Evolutionary conservation across 1,284 basidiomycete genomes (phyloP).

Genomic region (Volvariella volvacea): DNA sequence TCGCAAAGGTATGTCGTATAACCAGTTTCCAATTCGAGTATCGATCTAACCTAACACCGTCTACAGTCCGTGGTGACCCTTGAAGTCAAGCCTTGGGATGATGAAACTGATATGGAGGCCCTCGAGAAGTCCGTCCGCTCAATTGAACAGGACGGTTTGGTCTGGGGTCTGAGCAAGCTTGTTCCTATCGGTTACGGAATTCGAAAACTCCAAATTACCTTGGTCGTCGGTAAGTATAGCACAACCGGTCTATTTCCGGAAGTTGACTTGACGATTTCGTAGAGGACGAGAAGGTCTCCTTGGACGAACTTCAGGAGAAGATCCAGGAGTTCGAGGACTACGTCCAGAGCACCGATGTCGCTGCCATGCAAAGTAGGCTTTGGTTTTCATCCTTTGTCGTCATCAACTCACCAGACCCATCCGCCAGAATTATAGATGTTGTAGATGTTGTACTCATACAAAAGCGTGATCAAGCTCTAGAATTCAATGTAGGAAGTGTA

Average conservation of each 20-base stretch:
- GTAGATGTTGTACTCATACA: too few relatives aligned
- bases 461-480: too few relatives aligned
- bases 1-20: constrained; percentile 69
- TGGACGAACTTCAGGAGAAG: constrained; percentile 92
- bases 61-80: constrained; percentile 86
- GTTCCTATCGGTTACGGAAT: constrained; percentile 91
- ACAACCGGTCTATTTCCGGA: constrained; percentile 4
- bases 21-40: constrained; percentile 9
- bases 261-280: constrained; percentile 10
- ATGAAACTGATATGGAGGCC: constrained; percentile 94
- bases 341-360: constrained; percentile 91
- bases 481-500: too few relatives aligned
- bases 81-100: constrained; percentile 99
- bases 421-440: constrained; percentile 31
- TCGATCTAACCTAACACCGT: background rate
- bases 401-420: constrained; percentile 7
- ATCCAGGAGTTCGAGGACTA: constrained; percentile 88
- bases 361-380: constrained; percentile 81
- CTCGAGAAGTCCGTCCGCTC: constrained; percentile 84
- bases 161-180: constrained; percentile 91
- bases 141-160: constrained; percentile 86
- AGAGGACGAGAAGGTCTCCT: constrained; percentile 94
- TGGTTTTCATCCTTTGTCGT: constrained; percentile 7
- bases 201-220: constrained; percentile 74
- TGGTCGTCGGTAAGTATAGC: constrained; percentile 80